phyloP scores from a whole-genome alignment of 495 filamentous ascomycete genomes.

The Xylona heveae region DNA sequence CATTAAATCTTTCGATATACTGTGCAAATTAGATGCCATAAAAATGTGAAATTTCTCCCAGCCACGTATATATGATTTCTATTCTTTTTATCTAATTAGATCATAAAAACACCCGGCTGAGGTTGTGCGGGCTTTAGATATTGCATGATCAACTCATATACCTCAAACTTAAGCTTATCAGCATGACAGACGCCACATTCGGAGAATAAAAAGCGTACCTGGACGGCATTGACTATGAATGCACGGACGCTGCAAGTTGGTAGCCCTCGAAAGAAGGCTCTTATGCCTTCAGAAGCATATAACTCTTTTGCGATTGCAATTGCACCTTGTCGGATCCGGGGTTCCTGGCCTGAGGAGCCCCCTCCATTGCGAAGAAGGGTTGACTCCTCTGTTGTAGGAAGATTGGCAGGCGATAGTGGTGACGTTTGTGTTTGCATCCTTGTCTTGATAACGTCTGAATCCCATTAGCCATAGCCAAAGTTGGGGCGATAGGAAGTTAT shows the following conservation, averaged over 20 bases:
- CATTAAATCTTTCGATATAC: too few species aligned
- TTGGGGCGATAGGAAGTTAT: neutral
- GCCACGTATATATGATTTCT: too few species aligned
- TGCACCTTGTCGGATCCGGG: constrained; percentile 22
- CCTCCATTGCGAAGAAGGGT: constrained; percentile 15
- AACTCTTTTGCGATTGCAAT: constrained; percentile 37
- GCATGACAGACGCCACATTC: neutral
- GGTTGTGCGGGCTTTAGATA: constrained; percentile 14
- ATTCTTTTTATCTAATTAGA: too few species aligned
- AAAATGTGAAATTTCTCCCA: too few species aligned
- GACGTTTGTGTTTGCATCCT: constrained; percentile 45
- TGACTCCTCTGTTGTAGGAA: constrained; percentile 2
- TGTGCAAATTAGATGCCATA: too few species aligned
- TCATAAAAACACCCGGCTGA: too few species aligned
- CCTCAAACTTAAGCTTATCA: constrained; percentile 40
- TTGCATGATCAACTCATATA: constrained; percentile 68
- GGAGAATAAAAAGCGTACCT: constrained; percentile 17
- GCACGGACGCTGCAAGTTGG: constrained; percentile 59
- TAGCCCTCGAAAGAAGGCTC: constrained; percentile 58
- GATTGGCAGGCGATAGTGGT: neutral
- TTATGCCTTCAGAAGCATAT: constrained; percentile 40
- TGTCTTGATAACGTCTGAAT: constrained; percentile 63
- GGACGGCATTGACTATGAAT: constrained; percentile 60
- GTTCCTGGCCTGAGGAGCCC: constrained; percentile 6
- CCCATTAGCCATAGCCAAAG: constrained; percentile 1